These are phyloP conservation scores for Ogataea hybrid DNA, from an alignment of 1,139 yeast genomes.

Conservation along the genomic window DNA sequence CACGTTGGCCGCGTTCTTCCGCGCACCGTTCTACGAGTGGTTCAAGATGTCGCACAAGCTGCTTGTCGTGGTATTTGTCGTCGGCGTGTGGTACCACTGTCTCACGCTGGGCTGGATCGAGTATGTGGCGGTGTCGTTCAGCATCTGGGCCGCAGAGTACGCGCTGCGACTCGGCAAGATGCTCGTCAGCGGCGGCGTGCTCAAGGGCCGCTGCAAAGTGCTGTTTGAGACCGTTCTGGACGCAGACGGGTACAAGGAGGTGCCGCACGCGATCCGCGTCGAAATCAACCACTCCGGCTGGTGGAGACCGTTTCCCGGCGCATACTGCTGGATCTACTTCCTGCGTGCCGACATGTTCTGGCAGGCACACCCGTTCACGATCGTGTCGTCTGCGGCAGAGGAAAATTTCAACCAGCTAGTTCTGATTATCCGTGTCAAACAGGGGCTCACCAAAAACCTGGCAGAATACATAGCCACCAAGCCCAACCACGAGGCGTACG, in stretches of 20 bases:
- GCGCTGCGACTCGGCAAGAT: constrained; percentile 36
- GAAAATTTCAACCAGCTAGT: constrained; percentile 35
- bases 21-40: constrained; percentile 45
- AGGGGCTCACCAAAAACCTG: constrained; percentile 36
- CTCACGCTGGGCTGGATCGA: constrained; percentile 50
- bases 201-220: constrained; percentile 39
- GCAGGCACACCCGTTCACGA: constrained; percentile 60
- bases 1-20: constrained; percentile 32
- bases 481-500: constrained; percentile 27
- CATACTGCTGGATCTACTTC: constrained; percentile 38
- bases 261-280: constrained; percentile 34
- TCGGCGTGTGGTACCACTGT: constrained; percentile 48
- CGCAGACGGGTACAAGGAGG: constrained; percentile 4
- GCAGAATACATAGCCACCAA: constrained; percentile 30
- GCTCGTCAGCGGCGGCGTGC: constrained; percentile 39
- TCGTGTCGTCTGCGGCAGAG: constrained; percentile 33
- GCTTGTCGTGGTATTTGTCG: constrained; percentile 40
- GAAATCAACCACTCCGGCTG: constrained; percentile 38
- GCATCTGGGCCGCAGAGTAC: constrained; percentile 44
- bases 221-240: constrained; percentile 20
- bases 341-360: constrained; percentile 44
- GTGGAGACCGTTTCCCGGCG: constrained; percentile 42
- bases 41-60: constrained; percentile 44
- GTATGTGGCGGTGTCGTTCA: constrained; percentile 37
- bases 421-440: constrained; percentile 37